phyloP scores from a whole-genome alignment of 768 basidiomycete species.

The Hortiboletus campestris region DNA sequence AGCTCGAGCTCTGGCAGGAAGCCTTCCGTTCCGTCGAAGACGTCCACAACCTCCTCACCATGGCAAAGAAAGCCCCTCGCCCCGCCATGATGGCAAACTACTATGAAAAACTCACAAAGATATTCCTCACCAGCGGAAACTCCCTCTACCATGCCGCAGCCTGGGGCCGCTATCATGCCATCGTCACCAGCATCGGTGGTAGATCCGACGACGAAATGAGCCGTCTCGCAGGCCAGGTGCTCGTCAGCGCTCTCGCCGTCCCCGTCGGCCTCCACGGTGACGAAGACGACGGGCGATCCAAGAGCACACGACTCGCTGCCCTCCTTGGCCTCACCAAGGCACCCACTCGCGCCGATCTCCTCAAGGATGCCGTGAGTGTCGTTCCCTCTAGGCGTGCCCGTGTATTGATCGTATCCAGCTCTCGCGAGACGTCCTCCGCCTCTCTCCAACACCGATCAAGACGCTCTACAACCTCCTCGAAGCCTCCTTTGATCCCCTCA shows the following conservation, averaged over 20 bases:
- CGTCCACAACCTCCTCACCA: conserved; percentile 90
- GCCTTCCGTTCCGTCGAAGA: conserved; percentile 98
- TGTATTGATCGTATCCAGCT: conserved; percentile 47
- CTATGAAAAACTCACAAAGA: conserved; percentile 96
- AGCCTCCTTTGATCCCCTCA: conserved; percentile 89
- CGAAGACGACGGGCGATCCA: conserved; percentile 55
- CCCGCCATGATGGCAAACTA: conserved; percentile 98
- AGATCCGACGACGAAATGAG: conserved; percentile 76
- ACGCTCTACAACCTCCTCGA: conserved; percentile 86
- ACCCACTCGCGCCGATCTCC: conserved; percentile 82
- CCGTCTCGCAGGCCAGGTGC: conserved; percentile 84
- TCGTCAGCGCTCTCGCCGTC: conserved; percentile 90
- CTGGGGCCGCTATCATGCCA: conserved; percentile 82
- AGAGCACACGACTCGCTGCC: conserved; percentile 75
- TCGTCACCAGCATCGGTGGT: conserved; percentile 69
- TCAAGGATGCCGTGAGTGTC: conserved; percentile 78
- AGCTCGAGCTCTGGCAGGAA: conserved; percentile 98
- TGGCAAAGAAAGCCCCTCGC: conserved; percentile 90
- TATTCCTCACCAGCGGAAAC: conserved; percentile 94
- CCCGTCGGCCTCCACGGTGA: conserved; percentile 69
- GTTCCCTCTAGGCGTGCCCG: not conserved
- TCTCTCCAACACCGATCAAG: conserved; percentile 71
- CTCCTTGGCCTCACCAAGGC: conserved; percentile 80
- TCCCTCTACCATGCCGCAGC: conserved; percentile 96
- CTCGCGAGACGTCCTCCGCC: conserved; percentile 77